Base-by-base conservation (phyloP, 2,329 filamentous ascomycete species). In the Chaetomium strumarium region DNA sequence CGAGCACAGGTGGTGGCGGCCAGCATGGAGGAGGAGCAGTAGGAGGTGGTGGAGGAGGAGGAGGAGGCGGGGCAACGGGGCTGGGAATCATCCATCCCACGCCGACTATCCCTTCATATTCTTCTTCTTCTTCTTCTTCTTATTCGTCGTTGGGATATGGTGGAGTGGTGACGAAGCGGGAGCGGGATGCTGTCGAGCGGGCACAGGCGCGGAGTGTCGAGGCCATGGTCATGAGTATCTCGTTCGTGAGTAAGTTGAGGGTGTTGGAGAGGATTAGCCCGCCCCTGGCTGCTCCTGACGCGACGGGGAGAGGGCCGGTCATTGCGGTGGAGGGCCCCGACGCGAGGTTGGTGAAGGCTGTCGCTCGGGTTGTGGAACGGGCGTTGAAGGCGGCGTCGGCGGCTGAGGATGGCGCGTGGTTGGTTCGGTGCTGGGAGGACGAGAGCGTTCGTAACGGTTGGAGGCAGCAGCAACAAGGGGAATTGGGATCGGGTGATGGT, bases 321-420 rank as follows among this genome's bases (percentile, higher is more conserved):
- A 84, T 97, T 56, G 86, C 88, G 0, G 73, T 97, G 29, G 92
- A 97, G 68, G 91, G 91, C 1, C 77, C 85, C 16, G 79, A 85
- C 52, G 58, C 66, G 7, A 62, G 63, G n/a, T 60, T 79, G 19
- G 64, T 80, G 10, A 67, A 72, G 1, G 75, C 79, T 10, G 80
- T 88, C 4, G 83, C 88, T 3, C 71, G 76, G 3, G 77, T 80
- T 16, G 80, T 96, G 17, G 78, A 86, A 50, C 74, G 76, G 33
- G 85, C 84, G 60, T 73, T 95, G 40, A 59, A 63, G 2, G 66
- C 66, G 6, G 51, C 40, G 42, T 17, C 42, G 19, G 19, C 51
- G 38, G 50, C n/a, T 12, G 40, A 2, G 17, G 52, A 33, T 11
- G 33, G 19, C 11, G 47, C 43, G 29, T 55, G 53, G 53, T 49